Evolutionary conservation across 192 early-diverging fungal species (phyloP).

Genomic region (Umbelopsis ramanniana): DNA sequence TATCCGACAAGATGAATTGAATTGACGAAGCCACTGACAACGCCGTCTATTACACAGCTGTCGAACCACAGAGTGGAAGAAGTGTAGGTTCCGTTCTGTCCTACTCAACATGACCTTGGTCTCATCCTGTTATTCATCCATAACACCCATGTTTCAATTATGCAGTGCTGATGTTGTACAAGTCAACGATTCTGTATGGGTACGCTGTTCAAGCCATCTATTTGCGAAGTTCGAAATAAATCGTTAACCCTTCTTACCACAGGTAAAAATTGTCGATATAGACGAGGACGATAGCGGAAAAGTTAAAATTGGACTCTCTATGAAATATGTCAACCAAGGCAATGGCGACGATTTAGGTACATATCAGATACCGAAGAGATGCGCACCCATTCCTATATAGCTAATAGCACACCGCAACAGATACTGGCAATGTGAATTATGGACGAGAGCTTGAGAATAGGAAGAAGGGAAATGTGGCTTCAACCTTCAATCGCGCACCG

Average conservation of each 20-base stretch:
- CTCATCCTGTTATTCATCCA: background rate
- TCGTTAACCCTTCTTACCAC: slow-evolving; percentile 9
- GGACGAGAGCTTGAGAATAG: slow-evolving; percentile 38
- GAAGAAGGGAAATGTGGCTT: slow-evolving; percentile 27
- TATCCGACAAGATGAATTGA: background rate
- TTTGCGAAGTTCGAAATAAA: background rate
- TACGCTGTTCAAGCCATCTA: background rate
- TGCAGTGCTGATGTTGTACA: slow-evolving; percentile 39
- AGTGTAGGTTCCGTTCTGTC: background rate
- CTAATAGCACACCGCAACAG: background rate
- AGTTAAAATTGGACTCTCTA: slow-evolving; percentile 44
- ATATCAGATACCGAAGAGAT: background rate
- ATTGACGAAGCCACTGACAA: background rate
- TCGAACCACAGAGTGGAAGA: slow-evolving; percentile 43
- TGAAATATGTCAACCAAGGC: slow-evolving; percentile 51
- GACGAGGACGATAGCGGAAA: slow-evolving; percentile 38
- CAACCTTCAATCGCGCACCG: slow-evolving; percentile 39
- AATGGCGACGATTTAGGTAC: slow-evolving; percentile 46
- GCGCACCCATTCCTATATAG: background rate
- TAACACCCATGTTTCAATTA: background rate
- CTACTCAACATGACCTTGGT: background rate
- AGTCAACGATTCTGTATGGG: slow-evolving; percentile 47
- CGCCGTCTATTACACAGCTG: background rate
- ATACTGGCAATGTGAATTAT: slow-evolving; percentile 39
- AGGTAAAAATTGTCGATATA: slow-evolving; percentile 46